Conservation (phyloP, 192 early-diverging fungal genomes). For the Tieghemiomyces parasiticus region DNA sequence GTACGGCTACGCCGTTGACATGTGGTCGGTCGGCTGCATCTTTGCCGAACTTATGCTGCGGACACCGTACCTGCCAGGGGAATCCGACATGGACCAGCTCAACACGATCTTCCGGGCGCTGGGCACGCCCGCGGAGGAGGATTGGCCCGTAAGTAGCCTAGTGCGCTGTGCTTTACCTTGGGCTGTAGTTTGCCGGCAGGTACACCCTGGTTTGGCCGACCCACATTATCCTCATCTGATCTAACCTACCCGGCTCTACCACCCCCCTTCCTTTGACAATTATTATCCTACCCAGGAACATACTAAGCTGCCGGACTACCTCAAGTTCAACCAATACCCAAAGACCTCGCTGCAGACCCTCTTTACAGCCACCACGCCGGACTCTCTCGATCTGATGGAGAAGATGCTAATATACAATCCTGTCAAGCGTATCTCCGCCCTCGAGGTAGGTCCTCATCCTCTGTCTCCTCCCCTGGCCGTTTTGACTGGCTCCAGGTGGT, state of each 20-base stretch:
- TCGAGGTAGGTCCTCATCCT: slow-evolving; percentile 63
- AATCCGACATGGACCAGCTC: slow-evolving; percentile 63
- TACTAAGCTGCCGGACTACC: slow-evolving; percentile 48
- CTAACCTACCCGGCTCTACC: no score
- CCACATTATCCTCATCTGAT: no score
- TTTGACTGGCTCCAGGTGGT: no score
- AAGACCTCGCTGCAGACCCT: slow-evolving; percentile 50
- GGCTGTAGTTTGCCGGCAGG: neutral
- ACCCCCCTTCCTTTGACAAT: no score
- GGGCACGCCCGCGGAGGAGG: slow-evolving; percentile 66
- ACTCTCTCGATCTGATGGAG: slow-evolving; percentile 75
- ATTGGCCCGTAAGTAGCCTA: slow-evolving; percentile 48
- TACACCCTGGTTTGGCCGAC: no score
- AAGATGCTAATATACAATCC: slow-evolving; percentile 82
- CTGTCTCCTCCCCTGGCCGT: no score
- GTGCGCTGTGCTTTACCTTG: neutral
- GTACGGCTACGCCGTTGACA: slow-evolving; percentile 82
- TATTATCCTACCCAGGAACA: no score
- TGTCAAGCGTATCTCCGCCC: slow-evolving; percentile 55
- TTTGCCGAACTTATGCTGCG: slow-evolving; percentile 95
- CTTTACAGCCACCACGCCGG: slow-evolving; percentile 72
- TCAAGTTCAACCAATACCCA: slow-evolving; percentile 57
- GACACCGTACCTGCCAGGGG: slow-evolving; percentile 75
- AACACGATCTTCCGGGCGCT: slow-evolving; percentile 62
- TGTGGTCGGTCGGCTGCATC: slow-evolving; percentile 95